A percentile compares a stretch with the other conserved stretches of the same genome.
Evolutionary conservation across 2,329 filamentous ascomycete species (phyloP).

Genomic region (Sarocladium oryzae): DNA sequence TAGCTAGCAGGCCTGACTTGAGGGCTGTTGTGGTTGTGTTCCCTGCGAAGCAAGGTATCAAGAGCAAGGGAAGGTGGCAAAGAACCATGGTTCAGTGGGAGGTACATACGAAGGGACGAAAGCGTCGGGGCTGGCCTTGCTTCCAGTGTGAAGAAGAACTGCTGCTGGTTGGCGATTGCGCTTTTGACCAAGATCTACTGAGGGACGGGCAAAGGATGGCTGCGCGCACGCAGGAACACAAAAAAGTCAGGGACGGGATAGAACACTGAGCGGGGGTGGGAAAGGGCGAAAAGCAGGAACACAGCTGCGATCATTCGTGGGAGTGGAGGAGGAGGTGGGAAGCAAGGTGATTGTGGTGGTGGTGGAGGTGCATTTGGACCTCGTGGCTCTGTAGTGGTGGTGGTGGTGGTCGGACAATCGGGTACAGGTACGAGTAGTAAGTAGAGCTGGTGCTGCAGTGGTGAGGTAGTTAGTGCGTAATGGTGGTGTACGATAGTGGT

Average conservation of each 20-base stretch:
- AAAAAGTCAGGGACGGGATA: background rate
- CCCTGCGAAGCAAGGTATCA: too few species aligned
- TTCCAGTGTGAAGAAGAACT: too few species aligned
- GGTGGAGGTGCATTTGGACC: background rate
- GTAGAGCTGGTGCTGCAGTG: too few species aligned
- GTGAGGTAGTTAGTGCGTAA: too few species aligned
- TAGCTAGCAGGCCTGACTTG: background rate
- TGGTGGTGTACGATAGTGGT: too few species aligned
- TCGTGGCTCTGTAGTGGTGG: background rate
- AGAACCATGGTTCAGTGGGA: background rate
- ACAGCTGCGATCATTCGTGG: constrained; percentile 5
- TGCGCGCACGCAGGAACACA: background rate
- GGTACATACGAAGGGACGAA: background rate
- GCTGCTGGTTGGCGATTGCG: too few species aligned
- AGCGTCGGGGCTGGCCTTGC: background rate
- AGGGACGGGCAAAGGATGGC: background rate
- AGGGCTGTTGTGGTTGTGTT: too few species aligned
- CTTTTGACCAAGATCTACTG: too few species aligned
- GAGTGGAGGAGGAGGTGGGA: constrained; percentile 2
- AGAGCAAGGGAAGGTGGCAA: background rate
- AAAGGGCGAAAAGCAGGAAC: constrained; percentile 7
- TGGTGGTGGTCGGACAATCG: background rate
- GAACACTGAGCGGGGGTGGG: background rate
- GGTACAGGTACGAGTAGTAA: too few species aligned
- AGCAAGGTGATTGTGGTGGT: background rate